Base-by-base conservation (phyloP, 805 yeast species). In the Pichia paraexigua region DNA sequence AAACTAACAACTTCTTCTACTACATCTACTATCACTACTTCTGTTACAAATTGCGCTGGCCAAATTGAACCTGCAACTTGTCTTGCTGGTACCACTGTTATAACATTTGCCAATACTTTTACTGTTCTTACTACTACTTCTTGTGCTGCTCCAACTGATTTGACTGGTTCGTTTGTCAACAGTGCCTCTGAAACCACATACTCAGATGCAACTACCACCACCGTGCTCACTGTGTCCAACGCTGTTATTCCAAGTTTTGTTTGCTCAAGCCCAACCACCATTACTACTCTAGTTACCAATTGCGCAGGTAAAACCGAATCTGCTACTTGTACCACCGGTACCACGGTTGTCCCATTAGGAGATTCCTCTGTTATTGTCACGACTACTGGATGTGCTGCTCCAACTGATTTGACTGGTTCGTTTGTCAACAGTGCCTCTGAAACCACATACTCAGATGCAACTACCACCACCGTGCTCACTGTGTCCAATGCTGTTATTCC, bases 91-190 rank as follows among this genome's bases (percentile, higher is more conserved):
- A 30, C 35, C 17, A 30, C 35, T 15, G 35, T 30, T 30, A 15
- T 13, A 5, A n/a, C 13, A 3, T 30, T 30, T 30, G 35, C 35
- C 6, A 12, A 30, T 12, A 30, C 35, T 3, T 30, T 30, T 10
- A 43, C 30, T 20, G 12, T 25, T 2, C 15, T 44, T 22, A 20
- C 30, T 9, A 22, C 51, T 17, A 27, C 37, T 4, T 51, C 55
- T 3, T 49, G 50, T 25, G n/a, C 46, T 9, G 21, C 48, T 15
- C 39, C 48, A 22, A 32, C 46, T 10, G 45, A 49, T 15, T 28
- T 52, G 17, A 30, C 49, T 13, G 56, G 56, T 32, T 45, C 58
- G 11, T 56, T 51, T 45, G 39, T 32, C 15, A 43, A 47, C 27
- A 22, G 25, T 8, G 25, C 40, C 22, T 42, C 51, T 25, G 32